Conservation (phyloP, 805 yeast genomes). For the Candida quercuum region DNA sequence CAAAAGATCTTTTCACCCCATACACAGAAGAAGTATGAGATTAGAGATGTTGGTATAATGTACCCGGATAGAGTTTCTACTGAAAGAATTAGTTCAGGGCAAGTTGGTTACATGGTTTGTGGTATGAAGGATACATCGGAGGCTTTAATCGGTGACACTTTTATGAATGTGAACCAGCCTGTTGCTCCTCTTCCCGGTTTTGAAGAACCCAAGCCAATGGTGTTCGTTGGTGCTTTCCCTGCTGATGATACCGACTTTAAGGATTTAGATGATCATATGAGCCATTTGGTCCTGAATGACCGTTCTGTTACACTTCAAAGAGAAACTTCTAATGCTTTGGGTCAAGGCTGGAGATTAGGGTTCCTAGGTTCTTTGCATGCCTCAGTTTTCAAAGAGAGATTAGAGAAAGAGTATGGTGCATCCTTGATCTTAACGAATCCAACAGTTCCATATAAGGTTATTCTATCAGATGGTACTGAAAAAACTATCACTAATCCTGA, state of each 20-base stretch:
- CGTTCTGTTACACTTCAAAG: constrained; percentile 84
- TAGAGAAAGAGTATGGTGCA: constrained; percentile 92
- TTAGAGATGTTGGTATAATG: constrained; percentile 93
- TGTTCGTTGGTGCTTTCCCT: constrained; percentile 96
- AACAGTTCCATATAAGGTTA: constrained; percentile 85
- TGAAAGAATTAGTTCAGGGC: constrained; percentile 72
- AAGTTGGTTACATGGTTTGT: constrained; percentile 90
- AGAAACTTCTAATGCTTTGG: constrained; percentile 90
- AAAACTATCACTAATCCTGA: constrained; percentile 81
- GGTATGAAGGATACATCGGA: constrained; percentile 88
- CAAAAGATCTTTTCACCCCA: constrained; percentile 74
- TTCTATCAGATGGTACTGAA: constrained; percentile 60
- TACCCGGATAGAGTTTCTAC: constrained; percentile 79
- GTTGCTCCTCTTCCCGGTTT: constrained; percentile 88
- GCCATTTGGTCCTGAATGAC: constrained; percentile 84
- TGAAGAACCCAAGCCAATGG: constrained; percentile 98
- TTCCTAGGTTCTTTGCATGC: constrained; percentile 94
- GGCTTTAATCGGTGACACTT: constrained; percentile 89
- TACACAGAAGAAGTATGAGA: constrained; percentile 71
- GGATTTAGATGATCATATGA: constrained; percentile 82
- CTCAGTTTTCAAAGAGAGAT: constrained; percentile 84
- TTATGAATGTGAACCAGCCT: constrained; percentile 52
- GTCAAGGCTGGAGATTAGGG: constrained; percentile 97
- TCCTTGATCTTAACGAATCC: constrained; percentile 90
- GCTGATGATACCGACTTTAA: constrained; percentile 92